Evolutionary conservation across 768 basidiomycete species (phyloP).

Genomic region (Mrakia gelida): DNA sequence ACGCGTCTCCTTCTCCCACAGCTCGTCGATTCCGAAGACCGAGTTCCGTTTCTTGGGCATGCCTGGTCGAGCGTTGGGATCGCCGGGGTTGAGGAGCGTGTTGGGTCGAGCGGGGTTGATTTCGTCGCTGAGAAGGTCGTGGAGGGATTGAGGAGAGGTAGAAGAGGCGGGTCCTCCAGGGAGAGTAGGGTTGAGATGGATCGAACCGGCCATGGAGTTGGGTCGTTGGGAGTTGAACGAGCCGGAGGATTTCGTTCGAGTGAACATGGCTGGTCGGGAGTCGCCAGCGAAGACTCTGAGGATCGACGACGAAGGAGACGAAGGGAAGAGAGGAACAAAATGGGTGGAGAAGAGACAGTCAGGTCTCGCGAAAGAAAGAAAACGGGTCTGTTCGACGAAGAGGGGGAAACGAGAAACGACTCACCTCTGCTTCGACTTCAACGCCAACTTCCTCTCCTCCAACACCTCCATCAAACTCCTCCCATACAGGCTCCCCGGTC

Average conservation of each 20-base stretch:
- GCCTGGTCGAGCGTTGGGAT: not conserved
- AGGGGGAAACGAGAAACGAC: not conserved
- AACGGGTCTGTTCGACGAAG: not conserved
- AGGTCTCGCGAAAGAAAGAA: not conserved
- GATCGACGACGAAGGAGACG: no score
- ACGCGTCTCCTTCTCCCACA: conserved; percentile 29
- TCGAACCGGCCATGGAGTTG: not conserved
- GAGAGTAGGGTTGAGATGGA: conserved; percentile 29
- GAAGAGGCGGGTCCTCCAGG: conserved; percentile 1
- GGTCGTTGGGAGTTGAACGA: conserved; percentile 14
- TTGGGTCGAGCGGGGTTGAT: conserved; percentile 8
- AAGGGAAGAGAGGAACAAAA: no score
- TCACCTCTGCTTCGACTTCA: conserved; percentile 26
- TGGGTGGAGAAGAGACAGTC: not conserved
- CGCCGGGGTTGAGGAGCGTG: conserved; percentile 9
- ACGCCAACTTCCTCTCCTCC: conserved; percentile 27
- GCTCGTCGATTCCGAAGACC: conserved; percentile 29
- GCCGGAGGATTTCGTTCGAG: conserved; percentile 14
- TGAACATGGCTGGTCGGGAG: conserved; percentile 31
- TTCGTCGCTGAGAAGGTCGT: not conserved
- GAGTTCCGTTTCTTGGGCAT: conserved; percentile 12
- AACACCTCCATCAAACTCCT: conserved; percentile 32
- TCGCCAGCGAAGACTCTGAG: conserved; percentile 29
- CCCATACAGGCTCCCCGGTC: conserved; percentile 29
- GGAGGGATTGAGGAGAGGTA: not conserved